Conservation (phyloP, 75 land plant genomes). For the Sequoiadendron giganteum region DNA sequence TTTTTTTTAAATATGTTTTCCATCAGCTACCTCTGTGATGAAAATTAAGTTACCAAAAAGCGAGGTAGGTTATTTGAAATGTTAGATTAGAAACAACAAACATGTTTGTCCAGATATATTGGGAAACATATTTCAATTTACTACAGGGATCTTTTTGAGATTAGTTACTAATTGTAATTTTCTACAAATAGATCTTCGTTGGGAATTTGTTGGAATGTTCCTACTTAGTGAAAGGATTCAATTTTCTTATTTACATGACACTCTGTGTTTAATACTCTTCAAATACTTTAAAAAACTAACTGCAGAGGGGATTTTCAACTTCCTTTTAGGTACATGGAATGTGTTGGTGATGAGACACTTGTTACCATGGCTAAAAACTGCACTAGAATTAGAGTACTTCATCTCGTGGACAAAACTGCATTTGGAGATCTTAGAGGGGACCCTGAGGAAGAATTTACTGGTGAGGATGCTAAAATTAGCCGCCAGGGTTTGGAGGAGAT, state of each 20-base stretch:
- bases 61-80: no score
- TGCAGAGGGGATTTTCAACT: background rate
- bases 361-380: slow-evolving; percentile 47
- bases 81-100: background rate
- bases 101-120: background rate
- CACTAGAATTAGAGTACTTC: slow-evolving; percentile 48
- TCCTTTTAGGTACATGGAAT: slow-evolving; percentile 36
- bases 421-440: slow-evolving; percentile 21
- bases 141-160: background rate
- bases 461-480: slow-evolving; percentile 53
- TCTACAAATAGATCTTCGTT: background rate
- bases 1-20: no score
- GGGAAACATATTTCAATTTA: background rate
- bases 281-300: background rate
- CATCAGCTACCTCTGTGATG: background rate
- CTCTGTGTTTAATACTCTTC: background rate
- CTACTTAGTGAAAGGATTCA: background rate
- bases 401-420: slow-evolving; percentile 54
- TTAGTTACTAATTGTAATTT: no score
- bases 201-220: background rate
- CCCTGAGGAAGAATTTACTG: slow-evolving; percentile 27
- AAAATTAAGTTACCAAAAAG: background rate
- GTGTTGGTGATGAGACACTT: slow-evolving; percentile 57
- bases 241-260: background rate
- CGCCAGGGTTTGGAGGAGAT: slow-evolving; percentile 44